These are phyloP conservation scores for Dendrobium catenatum DNA, from an alignment of 106 monocot species.

Conservation along the genomic window DNA sequence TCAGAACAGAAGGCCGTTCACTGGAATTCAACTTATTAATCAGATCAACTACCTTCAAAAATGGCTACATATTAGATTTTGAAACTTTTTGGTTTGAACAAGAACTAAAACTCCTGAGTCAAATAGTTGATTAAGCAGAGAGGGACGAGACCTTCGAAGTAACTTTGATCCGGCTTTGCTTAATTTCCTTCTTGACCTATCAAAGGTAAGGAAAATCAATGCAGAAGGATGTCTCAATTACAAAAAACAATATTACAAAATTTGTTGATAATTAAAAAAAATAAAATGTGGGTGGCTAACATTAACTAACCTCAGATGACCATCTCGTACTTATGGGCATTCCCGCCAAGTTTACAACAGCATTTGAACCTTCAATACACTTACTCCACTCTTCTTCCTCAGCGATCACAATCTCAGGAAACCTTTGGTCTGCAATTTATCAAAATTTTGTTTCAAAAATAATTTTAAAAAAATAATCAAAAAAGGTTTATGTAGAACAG, in stretches of 20 bases:
- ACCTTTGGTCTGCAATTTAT: conserved; percentile 42
- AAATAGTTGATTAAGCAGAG: not conserved
- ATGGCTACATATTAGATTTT: not conserved
- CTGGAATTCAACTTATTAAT: conserved; percentile 43
- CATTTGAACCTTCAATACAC: conserved; percentile 55
- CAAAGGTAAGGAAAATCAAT: conserved; percentile 9
- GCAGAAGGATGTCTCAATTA: not conserved
- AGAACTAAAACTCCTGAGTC: not conserved
- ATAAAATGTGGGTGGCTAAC: not conserved
- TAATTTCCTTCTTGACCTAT: conserved; percentile 89
- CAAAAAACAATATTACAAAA: not conserved
- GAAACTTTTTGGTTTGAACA: not conserved
- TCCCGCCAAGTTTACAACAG: conserved; percentile 88
- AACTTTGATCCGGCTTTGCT: conserved; percentile 49
- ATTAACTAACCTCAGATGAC: conserved; percentile 64
- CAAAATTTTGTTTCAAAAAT: not conserved
- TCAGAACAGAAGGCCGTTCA: conserved; percentile 66
- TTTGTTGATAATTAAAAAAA: not conserved
- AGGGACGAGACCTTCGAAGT: conserved; percentile 51
- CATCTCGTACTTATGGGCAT: conserved; percentile 84
- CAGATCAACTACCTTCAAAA: conserved; percentile 57
- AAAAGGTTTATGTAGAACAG: not conserved
- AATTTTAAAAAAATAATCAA: not conserved
- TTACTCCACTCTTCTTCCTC: conserved; percentile 68
- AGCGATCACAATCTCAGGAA: conserved; percentile 53